A percentile compares a stretch with the other conserved stretches of the same genome.
phyloP scores from a whole-genome alignment of 257 asterid species.

The Solanum piurae region DNA sequence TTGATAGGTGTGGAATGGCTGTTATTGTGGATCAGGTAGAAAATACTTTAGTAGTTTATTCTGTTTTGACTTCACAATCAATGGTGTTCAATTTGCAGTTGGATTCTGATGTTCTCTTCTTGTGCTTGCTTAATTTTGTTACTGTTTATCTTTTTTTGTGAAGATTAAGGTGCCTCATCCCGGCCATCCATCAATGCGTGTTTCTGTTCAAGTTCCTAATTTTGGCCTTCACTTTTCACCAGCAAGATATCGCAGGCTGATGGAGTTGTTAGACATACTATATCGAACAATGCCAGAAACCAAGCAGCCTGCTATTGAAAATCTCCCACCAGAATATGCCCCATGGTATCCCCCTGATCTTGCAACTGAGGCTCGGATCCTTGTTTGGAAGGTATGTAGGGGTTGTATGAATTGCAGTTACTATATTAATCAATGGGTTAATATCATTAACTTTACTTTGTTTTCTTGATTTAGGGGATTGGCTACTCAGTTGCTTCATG shows the following conservation, averaged over 20 bases:
- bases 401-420: background rate
- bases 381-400: conserved; percentile 80
- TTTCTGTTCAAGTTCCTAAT: conserved; percentile 85
- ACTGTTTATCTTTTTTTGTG: conserved; percentile 7
- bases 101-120: background rate
- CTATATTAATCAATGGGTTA: background rate
- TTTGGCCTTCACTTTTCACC: conserved; percentile 97
- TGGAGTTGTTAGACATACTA: conserved; percentile 51
- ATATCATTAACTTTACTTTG: background rate
- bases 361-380: conserved; percentile 76
- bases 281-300: conserved; percentile 46
- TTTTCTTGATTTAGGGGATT: conserved; percentile 67
- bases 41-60: background rate
- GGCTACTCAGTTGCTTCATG: conserved; percentile 95
- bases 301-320: conserved; percentile 44
- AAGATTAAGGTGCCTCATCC: conserved; percentile 89
- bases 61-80: background rate
- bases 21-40: conserved; percentile 92
- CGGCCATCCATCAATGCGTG: conserved; percentile 72
- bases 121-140: background rate
- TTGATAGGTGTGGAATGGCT: conserved; percentile 90
- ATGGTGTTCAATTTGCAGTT: background rate
- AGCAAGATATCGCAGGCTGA: conserved; percentile 63
- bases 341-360: conserved; percentile 87
- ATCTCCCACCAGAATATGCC: conserved; percentile 41